Conservation (phyloP, 495 filamentous ascomycete species). For the Clohesyomyces aquaticus region DNA sequence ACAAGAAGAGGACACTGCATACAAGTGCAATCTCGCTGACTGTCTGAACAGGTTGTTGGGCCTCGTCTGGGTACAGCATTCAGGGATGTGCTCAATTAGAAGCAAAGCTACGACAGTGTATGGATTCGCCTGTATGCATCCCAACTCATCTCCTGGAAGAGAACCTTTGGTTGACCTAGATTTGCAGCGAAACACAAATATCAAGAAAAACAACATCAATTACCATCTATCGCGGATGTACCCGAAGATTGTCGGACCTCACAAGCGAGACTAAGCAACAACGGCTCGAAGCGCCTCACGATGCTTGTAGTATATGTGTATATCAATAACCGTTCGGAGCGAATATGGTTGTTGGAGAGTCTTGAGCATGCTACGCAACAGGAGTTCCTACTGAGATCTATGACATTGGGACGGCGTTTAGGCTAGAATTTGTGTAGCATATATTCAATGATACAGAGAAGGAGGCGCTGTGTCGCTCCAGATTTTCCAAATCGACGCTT, state of each 20-base stretch:
- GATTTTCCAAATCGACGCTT: too few species aligned
- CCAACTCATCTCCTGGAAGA: neutral
- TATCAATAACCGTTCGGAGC: constrained; percentile 5
- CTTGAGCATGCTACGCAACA: neutral
- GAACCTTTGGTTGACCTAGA: neutral
- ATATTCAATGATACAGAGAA: neutral
- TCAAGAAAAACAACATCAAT: constrained; percentile 86
- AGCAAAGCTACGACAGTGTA: constrained; percentile 81
- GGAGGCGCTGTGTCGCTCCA: too few species aligned
- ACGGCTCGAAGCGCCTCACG: neutral
- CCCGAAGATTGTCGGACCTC: constrained; percentile 70
- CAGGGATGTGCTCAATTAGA: constrained; percentile 81
- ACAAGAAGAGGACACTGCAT: neutral
- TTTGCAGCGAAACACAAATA: constrained; percentile 62
- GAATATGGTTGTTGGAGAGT: too few species aligned
- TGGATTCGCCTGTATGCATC: constrained; percentile 76
- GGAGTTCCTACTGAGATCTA: neutral
- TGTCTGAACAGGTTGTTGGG: constrained; percentile 79
- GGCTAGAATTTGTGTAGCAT: neutral
- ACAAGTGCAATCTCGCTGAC: neutral
- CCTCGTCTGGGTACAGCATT: constrained; percentile 74
- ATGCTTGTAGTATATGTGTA: constrained; percentile 16
- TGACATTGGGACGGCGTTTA: neutral
- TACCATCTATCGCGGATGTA: constrained; percentile 90
- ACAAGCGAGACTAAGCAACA: constrained; percentile 64